These are phyloP conservation scores for Populus hybrid DNA, from an alignment of 441 rosid species.

Conservation along the genomic window DNA sequence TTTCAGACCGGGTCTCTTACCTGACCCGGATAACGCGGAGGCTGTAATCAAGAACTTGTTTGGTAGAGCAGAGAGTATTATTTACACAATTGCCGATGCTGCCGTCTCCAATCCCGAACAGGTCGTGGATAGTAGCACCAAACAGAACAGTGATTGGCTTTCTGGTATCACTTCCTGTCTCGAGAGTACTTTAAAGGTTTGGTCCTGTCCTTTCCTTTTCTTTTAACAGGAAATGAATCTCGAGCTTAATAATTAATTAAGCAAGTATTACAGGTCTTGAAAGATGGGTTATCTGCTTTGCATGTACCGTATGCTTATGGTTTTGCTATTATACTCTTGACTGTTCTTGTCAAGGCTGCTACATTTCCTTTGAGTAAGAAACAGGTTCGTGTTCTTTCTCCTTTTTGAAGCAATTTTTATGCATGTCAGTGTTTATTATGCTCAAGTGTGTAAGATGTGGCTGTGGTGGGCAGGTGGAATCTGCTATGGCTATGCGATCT, in stretches of 20 bases:
- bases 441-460: no score
- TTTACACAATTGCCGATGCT: conserved; percentile 78
- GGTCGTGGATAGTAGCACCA: conserved; percentile 27
- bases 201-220: not conserved
- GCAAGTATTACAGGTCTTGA: conserved; percentile 53
- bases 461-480: conserved; percentile 61
- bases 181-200: conserved; percentile 69
- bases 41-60: conserved; percentile 42
- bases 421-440: no score
- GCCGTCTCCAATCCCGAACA: conserved; percentile 68
- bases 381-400: conserved; percentile 49
- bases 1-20: conserved; percentile 43
- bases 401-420: no score
- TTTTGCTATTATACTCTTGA: conserved; percentile 82
- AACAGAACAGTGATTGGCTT: conserved; percentile 74
- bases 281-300: conserved; percentile 70
- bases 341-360: conserved; percentile 84
- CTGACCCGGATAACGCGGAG: conserved; percentile 47
- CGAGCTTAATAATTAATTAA: not conserved
- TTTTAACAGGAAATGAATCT: not conserved
- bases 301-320: conserved; percentile 86
- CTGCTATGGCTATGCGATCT: conserved; percentile 89
- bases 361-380: conserved; percentile 91
- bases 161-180: conserved; percentile 70
- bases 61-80: conserved; percentile 43